Percentiles rank a stretch among this genome's conserved stretches.
phyloP scores from a whole-genome alignment of 805 yeast species.

The Starmera pachycereana region DNA sequence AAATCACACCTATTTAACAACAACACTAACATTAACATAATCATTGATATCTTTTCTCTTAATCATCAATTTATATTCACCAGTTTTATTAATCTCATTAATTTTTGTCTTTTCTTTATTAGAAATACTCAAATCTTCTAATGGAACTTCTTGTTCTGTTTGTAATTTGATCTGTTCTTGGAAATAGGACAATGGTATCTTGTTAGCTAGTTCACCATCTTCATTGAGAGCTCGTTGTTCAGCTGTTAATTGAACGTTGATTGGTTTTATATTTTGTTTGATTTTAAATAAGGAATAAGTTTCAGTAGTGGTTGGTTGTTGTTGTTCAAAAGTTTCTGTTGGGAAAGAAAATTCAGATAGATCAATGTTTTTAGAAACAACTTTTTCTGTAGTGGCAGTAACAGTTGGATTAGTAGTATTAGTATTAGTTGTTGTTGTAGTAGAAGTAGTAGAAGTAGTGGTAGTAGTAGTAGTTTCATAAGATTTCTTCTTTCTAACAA shows the following conservation, averaged over 20 bases:
- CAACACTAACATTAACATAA: constrained; percentile 8
- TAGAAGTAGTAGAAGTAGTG: background rate
- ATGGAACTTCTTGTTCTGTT: constrained; percentile 7
- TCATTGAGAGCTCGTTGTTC: background rate
- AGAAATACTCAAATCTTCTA: constrained; percentile 6
- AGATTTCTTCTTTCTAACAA: constrained; percentile 1
- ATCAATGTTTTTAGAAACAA: too few relatives aligned
- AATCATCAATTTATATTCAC: constrained; percentile 11
- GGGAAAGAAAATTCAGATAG: too few relatives aligned
- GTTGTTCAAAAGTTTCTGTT: too few relatives aligned
- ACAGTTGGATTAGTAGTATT: too few relatives aligned
- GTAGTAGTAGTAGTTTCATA: background rate
- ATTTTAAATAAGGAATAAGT: constrained; percentile 15
- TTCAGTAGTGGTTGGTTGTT: too few relatives aligned
- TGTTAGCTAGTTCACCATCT: constrained; percentile 6
- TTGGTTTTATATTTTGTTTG: constrained; percentile 9
- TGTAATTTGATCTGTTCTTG: constrained; percentile 4
- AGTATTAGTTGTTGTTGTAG: too few relatives aligned
- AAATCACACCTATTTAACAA: too few relatives aligned
- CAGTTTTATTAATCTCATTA: constrained; percentile 7
- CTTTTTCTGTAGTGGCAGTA: too few relatives aligned
- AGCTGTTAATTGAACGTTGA: background rate
- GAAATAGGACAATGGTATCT: constrained; percentile 7
- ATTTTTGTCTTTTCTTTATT: constrained; percentile 1
- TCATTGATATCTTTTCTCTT: constrained; percentile 3